Evolutionary conservation across 768 basidiomycete genomes (phyloP), one percentile per base, ranked within the genome.

Genomic region (Mycena vulgaris): DNA sequence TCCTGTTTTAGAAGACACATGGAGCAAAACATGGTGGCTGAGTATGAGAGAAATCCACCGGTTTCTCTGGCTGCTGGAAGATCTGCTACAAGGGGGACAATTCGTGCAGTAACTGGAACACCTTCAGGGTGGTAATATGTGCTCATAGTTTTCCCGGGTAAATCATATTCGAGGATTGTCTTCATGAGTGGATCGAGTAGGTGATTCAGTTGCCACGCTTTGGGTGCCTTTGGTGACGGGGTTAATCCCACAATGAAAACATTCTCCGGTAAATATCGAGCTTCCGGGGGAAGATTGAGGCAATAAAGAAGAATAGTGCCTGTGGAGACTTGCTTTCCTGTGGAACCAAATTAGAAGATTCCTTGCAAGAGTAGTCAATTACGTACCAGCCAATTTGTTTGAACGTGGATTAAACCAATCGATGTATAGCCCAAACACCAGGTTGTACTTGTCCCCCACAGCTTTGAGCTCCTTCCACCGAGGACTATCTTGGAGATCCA

Each of bases 401-500:
- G 59, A 31, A n/a, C 48, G 65, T 1, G 75, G 76, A 63, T 78
- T 78, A 40, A 77, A 77, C 75, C 77, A 76, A 48, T 78, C 73
- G 10, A 74, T 58, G 23, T 73, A 78, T 3, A 78, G 37, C 11
- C 70, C 63, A 58, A 76, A 75, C 0, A 71, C 48, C 19, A 78
- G 58, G 42, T 66, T 52, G 62, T 72, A 72, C 16, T 42, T 49
- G 28, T 21, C 23, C 10, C 48, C 27, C 28, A 40, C 7, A 1
- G 21, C 51, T 11, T 16, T 14, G 2, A 56, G 33, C 65, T 66
- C 23, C 39, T 39, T 8, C 39, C 39, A 39, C 39, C 39, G 39
- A 3, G 39, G 39, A 39, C 39, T 39, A 16, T 66, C 65, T 21
- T 48, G 56, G 6, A 66, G 23, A 33, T 66, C 65, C 14, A n/a